Percentiles rank a stretch among this genome's conserved stretches.
Conservation (phyloP, 331 rosid species). For the Malus hybrid region DNA sequence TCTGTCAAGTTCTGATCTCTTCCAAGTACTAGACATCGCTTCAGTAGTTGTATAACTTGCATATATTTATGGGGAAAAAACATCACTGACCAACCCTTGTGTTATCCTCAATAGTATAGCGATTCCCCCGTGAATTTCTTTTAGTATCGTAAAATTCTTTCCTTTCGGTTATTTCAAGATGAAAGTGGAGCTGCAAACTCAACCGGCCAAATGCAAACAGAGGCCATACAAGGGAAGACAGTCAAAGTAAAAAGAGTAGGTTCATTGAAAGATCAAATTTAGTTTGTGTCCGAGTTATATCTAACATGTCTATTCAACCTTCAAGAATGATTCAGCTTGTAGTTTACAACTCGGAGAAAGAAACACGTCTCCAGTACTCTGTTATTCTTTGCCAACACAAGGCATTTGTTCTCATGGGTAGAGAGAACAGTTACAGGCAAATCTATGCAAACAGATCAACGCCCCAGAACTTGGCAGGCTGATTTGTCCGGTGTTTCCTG, state of each 20-base stretch:
- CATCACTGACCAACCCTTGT: too few relatives aligned
- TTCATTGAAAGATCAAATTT: neutral
- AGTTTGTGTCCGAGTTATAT: neutral
- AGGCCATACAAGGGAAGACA: neutral
- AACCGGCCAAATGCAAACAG: neutral
- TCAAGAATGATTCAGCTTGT: neutral
- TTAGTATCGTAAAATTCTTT: too few relatives aligned
- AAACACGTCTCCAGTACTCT: neutral
- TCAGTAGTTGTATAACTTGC: too few relatives aligned
- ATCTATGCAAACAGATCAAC: constrained; percentile 61
- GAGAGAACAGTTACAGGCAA: too few relatives aligned
- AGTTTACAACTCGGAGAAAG: neutral
- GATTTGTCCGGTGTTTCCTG: constrained; percentile 35
- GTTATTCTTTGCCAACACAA: neutral
- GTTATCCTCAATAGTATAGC: too few relatives aligned
- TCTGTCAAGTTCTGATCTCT: too few relatives aligned
- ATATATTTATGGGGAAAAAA: too few relatives aligned
- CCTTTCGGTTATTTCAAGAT: neutral
- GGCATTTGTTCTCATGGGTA: neutral
- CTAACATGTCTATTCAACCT: neutral
- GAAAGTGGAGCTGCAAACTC: neutral
- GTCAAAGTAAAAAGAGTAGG: neutral
- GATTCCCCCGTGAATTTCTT: too few relatives aligned
- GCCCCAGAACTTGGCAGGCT: constrained; percentile 52
- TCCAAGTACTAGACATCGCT: too few relatives aligned